phyloP scores from a whole-genome alignment of 2,329 filamentous ascomycete species.

The Colletotrichum limetticola region DNA sequence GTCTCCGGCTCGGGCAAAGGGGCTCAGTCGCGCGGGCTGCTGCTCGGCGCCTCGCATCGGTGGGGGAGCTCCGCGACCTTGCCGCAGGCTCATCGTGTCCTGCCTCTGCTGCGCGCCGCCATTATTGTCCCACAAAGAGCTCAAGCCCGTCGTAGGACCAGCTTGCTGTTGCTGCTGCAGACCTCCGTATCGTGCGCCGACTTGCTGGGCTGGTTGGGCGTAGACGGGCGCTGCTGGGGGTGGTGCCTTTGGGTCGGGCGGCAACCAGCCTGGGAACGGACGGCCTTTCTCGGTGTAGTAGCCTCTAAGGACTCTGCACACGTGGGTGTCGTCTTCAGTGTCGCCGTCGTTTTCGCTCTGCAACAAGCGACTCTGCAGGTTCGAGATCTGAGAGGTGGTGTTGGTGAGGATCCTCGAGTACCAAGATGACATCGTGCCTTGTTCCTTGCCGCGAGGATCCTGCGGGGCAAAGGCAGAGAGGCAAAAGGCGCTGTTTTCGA shows the following conservation, averaged over 20 bases:
- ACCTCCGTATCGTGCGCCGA: conserved; percentile 66
- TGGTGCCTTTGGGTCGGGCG: conserved; percentile 84
- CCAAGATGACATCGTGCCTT: conserved; percentile 76
- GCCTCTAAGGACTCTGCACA: conserved; percentile 89
- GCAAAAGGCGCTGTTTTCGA: background rate
- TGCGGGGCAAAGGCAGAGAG: conserved; percentile 20
- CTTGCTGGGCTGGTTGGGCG: conserved; percentile 55
- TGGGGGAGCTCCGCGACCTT: conserved; percentile 51
- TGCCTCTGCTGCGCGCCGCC: conserved; percentile 46
- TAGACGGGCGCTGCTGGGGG: conserved; percentile 64
- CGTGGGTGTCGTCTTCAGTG: conserved; percentile 90
- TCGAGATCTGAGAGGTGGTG: conserved; percentile 72
- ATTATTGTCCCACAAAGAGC: conserved; percentile 67
- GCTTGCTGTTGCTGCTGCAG: conserved; percentile 48
- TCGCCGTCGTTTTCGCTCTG: conserved; percentile 74
- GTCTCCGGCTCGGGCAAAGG: conserved; percentile 41
- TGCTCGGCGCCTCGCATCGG: conserved; percentile 37
- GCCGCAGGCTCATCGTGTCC: conserved; percentile 56
- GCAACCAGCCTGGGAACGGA: conserved; percentile 86
- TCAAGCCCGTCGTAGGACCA: conserved; percentile 51
- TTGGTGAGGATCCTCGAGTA: conserved; percentile 79
- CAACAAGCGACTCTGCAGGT: conserved; percentile 76
- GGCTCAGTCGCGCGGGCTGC: conserved; percentile 44
- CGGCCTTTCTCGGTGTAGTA: conserved; percentile 93
- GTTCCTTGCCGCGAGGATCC: conserved; percentile 33